These are phyloP conservation scores for Castanopsis chinensis DNA, from an alignment of 306 rosid species.

Conservation along the genomic window DNA sequence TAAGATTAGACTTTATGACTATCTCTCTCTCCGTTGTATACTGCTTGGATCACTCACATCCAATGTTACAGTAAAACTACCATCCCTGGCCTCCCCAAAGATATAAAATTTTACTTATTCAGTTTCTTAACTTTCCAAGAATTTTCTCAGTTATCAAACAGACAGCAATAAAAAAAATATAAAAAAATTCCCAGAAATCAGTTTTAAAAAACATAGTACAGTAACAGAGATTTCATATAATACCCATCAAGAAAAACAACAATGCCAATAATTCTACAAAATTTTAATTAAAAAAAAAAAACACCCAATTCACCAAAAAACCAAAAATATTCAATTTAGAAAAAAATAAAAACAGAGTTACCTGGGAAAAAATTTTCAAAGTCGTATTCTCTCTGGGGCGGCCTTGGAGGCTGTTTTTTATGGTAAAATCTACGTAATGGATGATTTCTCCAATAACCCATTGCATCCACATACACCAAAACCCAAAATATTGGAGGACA, in stretches of 20 bases:
- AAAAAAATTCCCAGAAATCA: not conserved
- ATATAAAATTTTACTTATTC: not conserved
- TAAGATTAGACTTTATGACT: not conserved
- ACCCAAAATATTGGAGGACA: not conserved
- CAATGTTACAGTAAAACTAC: not conserved
- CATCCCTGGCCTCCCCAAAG: too few species aligned
- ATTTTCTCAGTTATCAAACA: not conserved
- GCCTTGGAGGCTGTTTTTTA: slow-evolving; percentile 40
- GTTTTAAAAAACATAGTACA: not conserved
- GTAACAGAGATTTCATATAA: too few species aligned
- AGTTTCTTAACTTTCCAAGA: not conserved
- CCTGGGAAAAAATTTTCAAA: slow-evolving; percentile 51
- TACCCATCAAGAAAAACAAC: too few species aligned
- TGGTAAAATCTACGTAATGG: slow-evolving; percentile 46
- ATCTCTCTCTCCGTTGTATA: not conserved
- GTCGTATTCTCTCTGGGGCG: slow-evolving; percentile 33
- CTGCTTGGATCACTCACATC: too few species aligned
- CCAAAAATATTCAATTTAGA: not conserved
- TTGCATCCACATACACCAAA: slow-evolving; percentile 16
- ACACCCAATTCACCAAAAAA: too few species aligned
- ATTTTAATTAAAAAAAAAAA: too few species aligned
- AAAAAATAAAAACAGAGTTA: slow-evolving; percentile 7
- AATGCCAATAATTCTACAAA: too few species aligned
- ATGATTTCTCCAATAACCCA: slow-evolving; percentile 78
- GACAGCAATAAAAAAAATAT: not conserved